A percentile compares a stretch with the other conserved stretches of the same genome.
Evolutionary conservation across 2,329 filamentous ascomycete species (phyloP).

Genomic region (Ilyonectria robusta): DNA sequence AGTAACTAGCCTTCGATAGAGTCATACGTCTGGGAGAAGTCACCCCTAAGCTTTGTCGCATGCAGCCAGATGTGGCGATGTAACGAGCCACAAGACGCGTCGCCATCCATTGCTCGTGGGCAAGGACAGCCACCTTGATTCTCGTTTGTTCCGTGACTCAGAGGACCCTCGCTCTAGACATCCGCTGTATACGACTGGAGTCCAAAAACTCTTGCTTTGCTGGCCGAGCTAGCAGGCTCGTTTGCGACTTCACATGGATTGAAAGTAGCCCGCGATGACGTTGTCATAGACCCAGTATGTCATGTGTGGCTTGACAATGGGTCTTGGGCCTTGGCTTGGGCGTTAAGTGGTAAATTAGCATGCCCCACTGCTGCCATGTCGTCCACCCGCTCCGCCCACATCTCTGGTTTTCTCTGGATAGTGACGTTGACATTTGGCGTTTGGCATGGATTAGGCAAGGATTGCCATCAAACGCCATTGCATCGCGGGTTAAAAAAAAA

Average conservation of each 20-base stretch:
- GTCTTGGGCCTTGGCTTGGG: slow-evolving; percentile 22
- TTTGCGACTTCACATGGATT: slow-evolving; percentile 14
- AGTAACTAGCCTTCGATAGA: neutral
- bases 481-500: slow-evolving; percentile 10
- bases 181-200: neutral
- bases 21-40: neutral
- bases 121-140: neutral
- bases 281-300: slow-evolving; percentile 21
- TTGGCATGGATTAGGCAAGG: slow-evolving; percentile 14
- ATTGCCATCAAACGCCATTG: slow-evolving; percentile 16
- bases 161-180: neutral
- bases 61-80: slow-evolving; percentile 1
- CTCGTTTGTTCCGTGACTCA: neutral
- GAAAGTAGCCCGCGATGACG: slow-evolving; percentile 25
- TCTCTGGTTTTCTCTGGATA: neutral
- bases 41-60: neutral
- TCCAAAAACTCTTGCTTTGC: neutral
- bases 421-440: slow-evolving; percentile 10
- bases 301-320: slow-evolving; percentile 25
- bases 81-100: slow-evolving; percentile 12
- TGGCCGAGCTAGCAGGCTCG: neutral
- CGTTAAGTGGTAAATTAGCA: slow-evolving; percentile 8
- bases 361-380: neutral
- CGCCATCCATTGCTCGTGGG: neutral
- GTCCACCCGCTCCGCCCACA: neutral